Percentiles rank a stretch among this genome's conserved stretches.
These are phyloP conservation scores for Fabrea salina DNA, from an alignment of 169 alveolate species.

Conservation along the genomic window DNA sequence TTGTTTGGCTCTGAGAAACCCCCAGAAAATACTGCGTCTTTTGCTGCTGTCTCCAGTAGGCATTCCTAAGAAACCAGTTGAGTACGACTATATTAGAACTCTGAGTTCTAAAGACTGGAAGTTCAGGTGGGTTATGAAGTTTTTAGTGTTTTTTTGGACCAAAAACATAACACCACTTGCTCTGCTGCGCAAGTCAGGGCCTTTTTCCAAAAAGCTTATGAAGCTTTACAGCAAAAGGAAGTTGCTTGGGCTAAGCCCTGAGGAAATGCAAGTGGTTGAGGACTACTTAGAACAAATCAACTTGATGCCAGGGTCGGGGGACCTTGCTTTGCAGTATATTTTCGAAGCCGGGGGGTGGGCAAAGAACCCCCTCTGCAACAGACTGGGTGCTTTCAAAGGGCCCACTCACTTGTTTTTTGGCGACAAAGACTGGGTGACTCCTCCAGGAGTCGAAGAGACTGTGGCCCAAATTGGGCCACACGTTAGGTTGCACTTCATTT, in stretches of 20 bases:
- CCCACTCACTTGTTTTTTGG: constrained; percentile 10
- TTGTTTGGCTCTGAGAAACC: constrained; percentile 40
- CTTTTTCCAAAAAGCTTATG: constrained; percentile 2
- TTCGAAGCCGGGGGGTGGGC: constrained; percentile 16
- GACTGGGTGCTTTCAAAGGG: neutral
- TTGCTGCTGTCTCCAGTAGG: constrained; percentile 35
- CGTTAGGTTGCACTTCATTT: neutral
- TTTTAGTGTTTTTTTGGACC: neutral
- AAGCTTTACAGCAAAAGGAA: neutral
- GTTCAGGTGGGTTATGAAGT: constrained; percentile 27
- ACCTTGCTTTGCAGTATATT: constrained; percentile 5
- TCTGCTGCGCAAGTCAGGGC: constrained; percentile 20
- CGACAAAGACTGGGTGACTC: constrained; percentile 10
- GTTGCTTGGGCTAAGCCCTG: neutral
- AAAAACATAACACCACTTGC: constrained; percentile 22
- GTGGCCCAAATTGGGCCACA: no score
- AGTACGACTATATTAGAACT: neutral
- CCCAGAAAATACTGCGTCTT: constrained; percentile 23
- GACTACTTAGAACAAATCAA: constrained; percentile 23
- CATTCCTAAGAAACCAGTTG: neutral
- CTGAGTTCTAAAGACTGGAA: neutral
- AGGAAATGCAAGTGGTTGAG: neutral
- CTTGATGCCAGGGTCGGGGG: constrained; percentile 29
- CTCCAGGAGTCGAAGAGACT: constrained; percentile 6
- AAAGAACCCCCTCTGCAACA: constrained; percentile 3